Evolutionary conservation across 2,329 filamentous ascomycete genomes (phyloP).

Genomic region (Exophiala sp.): DNA sequence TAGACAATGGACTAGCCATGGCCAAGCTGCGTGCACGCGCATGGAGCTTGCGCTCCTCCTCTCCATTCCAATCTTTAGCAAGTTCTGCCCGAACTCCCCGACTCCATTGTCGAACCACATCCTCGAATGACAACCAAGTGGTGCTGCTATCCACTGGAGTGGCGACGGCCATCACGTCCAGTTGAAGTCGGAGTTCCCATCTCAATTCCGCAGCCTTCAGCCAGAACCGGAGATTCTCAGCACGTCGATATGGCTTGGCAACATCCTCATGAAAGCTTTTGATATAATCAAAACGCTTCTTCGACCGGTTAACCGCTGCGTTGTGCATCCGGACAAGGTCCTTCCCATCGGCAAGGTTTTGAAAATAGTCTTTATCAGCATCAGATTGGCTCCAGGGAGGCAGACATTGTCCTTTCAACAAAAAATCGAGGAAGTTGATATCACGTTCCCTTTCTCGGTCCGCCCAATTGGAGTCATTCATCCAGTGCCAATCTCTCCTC

Average conservation of each 20-base stretch:
- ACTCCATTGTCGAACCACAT: conserved; percentile 77
- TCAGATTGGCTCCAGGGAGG: conserved; percentile 13
- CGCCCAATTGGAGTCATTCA: conserved; percentile 61
- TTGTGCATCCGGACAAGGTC: conserved; percentile 85
- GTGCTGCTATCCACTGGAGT: conserved; percentile 57
- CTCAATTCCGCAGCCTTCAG: conserved; percentile 89
- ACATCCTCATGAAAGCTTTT: conserved; percentile 87
- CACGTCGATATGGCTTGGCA: conserved; percentile 84
- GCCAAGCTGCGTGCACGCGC: conserved; percentile 28
- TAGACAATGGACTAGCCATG: conserved; percentile 25
- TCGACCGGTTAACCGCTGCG: conserved; percentile 74
- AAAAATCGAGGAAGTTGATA: conserved; percentile 70
- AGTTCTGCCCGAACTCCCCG: conserved; percentile 76
- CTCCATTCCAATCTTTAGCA: conserved; percentile 59
- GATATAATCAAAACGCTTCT: conserved; percentile 81
- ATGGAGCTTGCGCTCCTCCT: conserved; percentile 28
- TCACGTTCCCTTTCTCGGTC: conserved; percentile 67
- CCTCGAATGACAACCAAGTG: conserved; percentile 72
- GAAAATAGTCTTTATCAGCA: conserved; percentile 53
- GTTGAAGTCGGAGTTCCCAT: conserved; percentile 77
- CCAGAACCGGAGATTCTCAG: conserved; percentile 94
- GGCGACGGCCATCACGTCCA: conserved; percentile 83
- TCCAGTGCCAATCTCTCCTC: conserved; percentile 72
- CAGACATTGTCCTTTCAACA: conserved; percentile 38
- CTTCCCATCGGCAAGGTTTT: conserved; percentile 68